Evolutionary conservation across 345 rosid species (phyloP).

Genomic region (Gossypium bickii): DNA sequence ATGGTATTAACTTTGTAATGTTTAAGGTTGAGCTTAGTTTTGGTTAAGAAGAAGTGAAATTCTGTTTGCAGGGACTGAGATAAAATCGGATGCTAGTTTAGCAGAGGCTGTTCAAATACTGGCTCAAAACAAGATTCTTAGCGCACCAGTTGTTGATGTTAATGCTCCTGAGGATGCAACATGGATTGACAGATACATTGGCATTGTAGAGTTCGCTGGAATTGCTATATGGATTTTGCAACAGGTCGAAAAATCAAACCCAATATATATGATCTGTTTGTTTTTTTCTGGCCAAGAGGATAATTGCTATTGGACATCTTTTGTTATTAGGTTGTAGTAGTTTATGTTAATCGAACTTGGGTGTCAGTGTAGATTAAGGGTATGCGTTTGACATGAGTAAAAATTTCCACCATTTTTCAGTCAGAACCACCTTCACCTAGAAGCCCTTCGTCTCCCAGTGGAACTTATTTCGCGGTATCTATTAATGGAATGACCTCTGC

Average conservation of each 20-base stretch:
- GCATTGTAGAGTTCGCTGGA: slow-evolving; percentile 93
- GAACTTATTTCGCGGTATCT: slow-evolving; percentile 44
- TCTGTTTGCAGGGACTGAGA: slow-evolving; percentile 57
- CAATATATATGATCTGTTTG: too few relatives aligned
- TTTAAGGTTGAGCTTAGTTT: not conserved
- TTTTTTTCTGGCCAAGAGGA: too few relatives aligned
- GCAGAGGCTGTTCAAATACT: slow-evolving; percentile 83
- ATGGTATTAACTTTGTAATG: not conserved
- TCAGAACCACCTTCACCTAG: slow-evolving; percentile 91
- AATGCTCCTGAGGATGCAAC: slow-evolving; percentile 74
- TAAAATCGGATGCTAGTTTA: slow-evolving; percentile 71
- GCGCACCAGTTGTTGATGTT: slow-evolving; percentile 86
- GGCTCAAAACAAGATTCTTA: slow-evolving; percentile 57
- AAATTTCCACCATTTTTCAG: slow-evolving; percentile 32
- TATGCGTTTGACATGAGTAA: not conserved
- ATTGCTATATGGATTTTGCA: slow-evolving; percentile 93
- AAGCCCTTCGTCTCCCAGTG: slow-evolving; percentile 37
- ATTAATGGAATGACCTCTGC: slow-evolving; percentile 49
- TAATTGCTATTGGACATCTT: too few relatives aligned
- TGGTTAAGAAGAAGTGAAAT: slow-evolving; percentile 6
- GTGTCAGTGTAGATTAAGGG: not conserved
- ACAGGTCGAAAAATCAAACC: slow-evolving; percentile 46
- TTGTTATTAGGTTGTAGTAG: not conserved
- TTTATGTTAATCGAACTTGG: not conserved
- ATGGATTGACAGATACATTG: slow-evolving; percentile 93